phyloP scores from a whole-genome alignment of 2,329 filamentous ascomycete species.

The Parascedosporium putredinis region DNA sequence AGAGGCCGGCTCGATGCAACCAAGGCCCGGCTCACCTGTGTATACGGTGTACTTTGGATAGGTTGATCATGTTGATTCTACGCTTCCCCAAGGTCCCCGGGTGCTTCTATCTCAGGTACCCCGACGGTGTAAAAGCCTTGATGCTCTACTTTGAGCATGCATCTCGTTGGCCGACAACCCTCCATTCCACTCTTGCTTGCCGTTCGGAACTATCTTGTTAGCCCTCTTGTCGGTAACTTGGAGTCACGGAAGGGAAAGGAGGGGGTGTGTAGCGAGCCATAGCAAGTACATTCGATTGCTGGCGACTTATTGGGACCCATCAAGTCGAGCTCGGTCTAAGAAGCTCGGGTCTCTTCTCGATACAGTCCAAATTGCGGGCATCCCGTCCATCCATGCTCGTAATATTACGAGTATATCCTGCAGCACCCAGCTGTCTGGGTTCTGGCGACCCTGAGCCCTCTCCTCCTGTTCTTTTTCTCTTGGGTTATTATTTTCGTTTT shows the following conservation, averaged over 20 bases:
- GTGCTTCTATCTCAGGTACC: not conserved
- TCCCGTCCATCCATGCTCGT: too few species aligned
- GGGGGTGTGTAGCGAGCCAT: too few species aligned
- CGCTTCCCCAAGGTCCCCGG: not conserved
- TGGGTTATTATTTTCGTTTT: slow-evolving; percentile 3
- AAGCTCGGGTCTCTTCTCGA: too few species aligned
- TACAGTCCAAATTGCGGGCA: not conserved
- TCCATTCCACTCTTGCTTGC: not conserved
- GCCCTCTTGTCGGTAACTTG: not conserved
- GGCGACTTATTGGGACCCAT: too few species aligned
- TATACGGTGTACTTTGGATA: not conserved
- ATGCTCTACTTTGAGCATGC: not conserved
- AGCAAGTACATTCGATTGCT: too few species aligned
- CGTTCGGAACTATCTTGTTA: not conserved
- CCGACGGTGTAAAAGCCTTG: not conserved
- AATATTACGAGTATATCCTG: slow-evolving; percentile 6
- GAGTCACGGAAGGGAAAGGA: not conserved
- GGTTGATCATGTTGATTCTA: not conserved
- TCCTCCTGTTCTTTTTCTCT: too few species aligned
- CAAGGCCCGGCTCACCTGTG: not conserved
- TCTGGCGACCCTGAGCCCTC: not conserved
- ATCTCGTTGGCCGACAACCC: not conserved
- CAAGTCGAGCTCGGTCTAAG: too few species aligned
- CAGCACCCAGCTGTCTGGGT: not conserved
- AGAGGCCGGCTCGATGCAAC: not conserved